Evolutionary conservation across 257 asterid genomes (phyloP).

Genomic region (Fraxinus pennsylvanica): DNA sequence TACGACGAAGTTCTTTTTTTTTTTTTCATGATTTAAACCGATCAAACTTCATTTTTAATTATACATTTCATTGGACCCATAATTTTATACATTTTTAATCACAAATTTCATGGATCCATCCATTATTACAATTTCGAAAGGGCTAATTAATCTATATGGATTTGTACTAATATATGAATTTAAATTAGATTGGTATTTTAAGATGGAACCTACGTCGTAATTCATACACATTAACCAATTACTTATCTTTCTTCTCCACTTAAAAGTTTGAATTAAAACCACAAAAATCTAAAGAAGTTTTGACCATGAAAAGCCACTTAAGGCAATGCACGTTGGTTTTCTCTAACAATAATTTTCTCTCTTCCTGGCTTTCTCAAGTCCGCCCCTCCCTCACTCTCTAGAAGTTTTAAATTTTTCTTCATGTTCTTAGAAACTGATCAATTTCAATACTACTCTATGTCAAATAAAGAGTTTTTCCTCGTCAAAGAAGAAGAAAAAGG

Average conservation of each 20-base stretch:
- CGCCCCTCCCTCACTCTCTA: conserved; percentile 1
- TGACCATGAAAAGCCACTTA: neutral
- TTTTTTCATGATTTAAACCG: no score
- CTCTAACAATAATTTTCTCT: conserved; percentile 6
- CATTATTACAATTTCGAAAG: no score
- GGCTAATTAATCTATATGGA: no score
- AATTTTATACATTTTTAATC: no score
- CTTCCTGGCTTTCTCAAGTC: neutral
- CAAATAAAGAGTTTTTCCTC: neutral
- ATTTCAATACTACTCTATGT: neutral
- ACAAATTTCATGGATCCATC: no score
- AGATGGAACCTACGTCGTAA: no score
- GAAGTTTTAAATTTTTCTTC: conserved; percentile 12
- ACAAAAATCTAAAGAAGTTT: neutral
- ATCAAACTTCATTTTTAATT: no score
- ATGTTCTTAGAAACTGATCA: conserved; percentile 38
- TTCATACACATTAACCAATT: no score
- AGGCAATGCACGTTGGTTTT: conserved; percentile 1
- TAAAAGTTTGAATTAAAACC: conserved; percentile 1
- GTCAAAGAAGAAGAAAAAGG: neutral
- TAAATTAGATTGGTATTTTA: no score
- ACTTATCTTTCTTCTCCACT: neutral
- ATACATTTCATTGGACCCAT: no score
- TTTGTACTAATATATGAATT: no score
- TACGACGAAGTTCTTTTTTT: no score